Evolutionary conservation across 345 rosid genomes (phyloP), one percentile per base, ranked within the genome.

Genomic region (Salix caprea): DNA sequence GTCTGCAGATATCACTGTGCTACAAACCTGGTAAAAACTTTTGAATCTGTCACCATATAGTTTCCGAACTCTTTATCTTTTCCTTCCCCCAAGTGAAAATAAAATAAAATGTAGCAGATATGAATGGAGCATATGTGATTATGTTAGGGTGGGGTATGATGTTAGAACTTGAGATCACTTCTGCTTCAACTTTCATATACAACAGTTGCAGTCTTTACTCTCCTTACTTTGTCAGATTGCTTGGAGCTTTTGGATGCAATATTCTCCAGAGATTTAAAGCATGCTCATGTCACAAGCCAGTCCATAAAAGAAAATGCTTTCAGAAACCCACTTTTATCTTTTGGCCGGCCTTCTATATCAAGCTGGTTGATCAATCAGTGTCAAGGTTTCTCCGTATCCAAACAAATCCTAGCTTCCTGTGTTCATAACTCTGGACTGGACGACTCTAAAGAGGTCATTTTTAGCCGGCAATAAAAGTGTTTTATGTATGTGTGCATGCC

Each of bases 181-280:
- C 67, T 30, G 24, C 46, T 39, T 46, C 56, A 77, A 56, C 61
- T 40, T 77, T 60, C 75, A 36, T 36, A 3, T 21, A 54, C 24
- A 8, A 14, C 39, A 71, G 54, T 58, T 26, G 62, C 65, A 54
- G 65, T 30, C 62, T 65, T 56, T 28, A 46, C 65, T 23, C 70
- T 28, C 70, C 56, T 15, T 65, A 50, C 19, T 52, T 62, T 74
- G 74, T 48, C 72, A 67, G 44, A 68, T 56, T 76, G 54, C 65
- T 70, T 32, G 46, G 67, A 60, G n/a, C 46, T 66, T 80, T 58
- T 62, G 62, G 61, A 42, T 71, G 74, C 65, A 67, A 73, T 73
- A 74, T 48, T 79, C 58, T 30, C 24, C 2, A 1, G 26, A 83
- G 36, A 26, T 76, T 62, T 52, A 73, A 76, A 77, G 73, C 30